Base-by-base conservation (phyloP, 441 rosid genomes). In the Populus hybrid region DNA sequence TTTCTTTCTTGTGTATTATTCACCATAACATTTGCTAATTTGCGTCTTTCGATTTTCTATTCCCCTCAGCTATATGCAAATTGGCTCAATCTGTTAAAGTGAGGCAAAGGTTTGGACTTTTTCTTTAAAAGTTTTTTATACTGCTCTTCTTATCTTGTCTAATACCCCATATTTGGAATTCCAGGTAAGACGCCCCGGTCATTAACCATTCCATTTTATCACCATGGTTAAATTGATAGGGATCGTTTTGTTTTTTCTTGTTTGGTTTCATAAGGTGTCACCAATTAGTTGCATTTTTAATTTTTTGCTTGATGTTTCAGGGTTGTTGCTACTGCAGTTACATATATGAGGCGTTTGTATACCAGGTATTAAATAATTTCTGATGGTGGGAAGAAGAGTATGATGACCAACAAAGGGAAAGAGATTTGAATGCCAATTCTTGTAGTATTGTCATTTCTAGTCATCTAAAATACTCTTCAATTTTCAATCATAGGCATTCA, bases 331-430 rank as follows among this genome's bases (percentile, higher is more conserved):
- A 92, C 99, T 72, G 97, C 98, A 28, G 79, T 92, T 75, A 85
- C 98, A 23, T 95, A 92, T 76, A 95, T 94, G 99, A 91, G 99
- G 82, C 97, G 97, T 40, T 92, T 92, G 79, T 95, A 92, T 81
- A 90, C 88, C 75, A 92, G 96, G 99, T 93, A 85, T 75, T 8
- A 34, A 50, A 12, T 69, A 57, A 76, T 78, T 66, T 76, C 34
- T 36, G 9, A 69, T 12, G n/a, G 35, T 40, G 71, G 30, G 64
- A 50, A 36, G 53, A 81, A 73, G 72, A 74, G 73, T 8, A 63
- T 12, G 26, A 18, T 70, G 40, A 70, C 9, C 46, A 46, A 30
- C 32, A 30, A 3, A 30, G 32, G 32, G 32, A 30, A 30, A 21
- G n/a, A 28, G 32, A 26, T 66, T 16, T 66, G 61, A 53, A 18